phyloP scores from a whole-genome alignment of 495 filamentous ascomycete species.

The Neurospora terricola region DNA sequence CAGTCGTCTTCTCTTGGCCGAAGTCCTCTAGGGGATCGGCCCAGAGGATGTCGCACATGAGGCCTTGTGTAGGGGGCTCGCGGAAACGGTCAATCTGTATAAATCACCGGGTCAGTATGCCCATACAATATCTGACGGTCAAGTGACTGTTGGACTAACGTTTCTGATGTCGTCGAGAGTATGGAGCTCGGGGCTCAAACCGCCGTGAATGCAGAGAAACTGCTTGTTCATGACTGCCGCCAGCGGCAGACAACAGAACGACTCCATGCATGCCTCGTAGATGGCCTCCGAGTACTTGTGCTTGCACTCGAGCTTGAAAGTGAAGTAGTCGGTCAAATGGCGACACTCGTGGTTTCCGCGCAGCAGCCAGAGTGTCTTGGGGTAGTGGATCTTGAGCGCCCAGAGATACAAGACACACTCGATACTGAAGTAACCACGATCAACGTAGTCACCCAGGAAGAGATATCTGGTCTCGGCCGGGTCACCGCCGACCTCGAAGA shows the following conservation, averaged over 20 bases:
- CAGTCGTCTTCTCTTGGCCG: slow-evolving; percentile 93
- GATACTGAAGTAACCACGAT: slow-evolving; percentile 97
- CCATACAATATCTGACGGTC: neutral
- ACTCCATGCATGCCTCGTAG: slow-evolving; percentile 97
- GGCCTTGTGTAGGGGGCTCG: slow-evolving; percentile 89
- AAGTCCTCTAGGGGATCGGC: slow-evolving; percentile 98
- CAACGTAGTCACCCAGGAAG: slow-evolving; percentile 96
- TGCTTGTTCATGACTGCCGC: slow-evolving; percentile 99
- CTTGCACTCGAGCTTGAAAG: slow-evolving; percentile 98
- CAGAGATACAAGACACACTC: slow-evolving; percentile 98
- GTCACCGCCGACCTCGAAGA: slow-evolving; percentile 97
- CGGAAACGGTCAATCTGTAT: slow-evolving; percentile 89
- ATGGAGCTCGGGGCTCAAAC: slow-evolving; percentile 89
- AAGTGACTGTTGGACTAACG: slow-evolving; percentile 37
- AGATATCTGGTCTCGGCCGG: slow-evolving; percentile 92
- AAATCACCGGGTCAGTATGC: slow-evolving; percentile 8
- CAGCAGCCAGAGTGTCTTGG: slow-evolving; percentile 91
- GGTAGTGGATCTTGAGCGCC: slow-evolving; percentile 98
- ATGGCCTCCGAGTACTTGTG: slow-evolving; percentile 96
- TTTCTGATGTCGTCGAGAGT: slow-evolving; percentile 87
- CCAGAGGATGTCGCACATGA: slow-evolving; percentile 99
- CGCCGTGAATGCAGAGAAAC: slow-evolving; percentile 96
- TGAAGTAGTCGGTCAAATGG: slow-evolving; percentile 98
- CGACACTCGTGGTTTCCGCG: slow-evolving; percentile 97
- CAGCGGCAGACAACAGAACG: slow-evolving; percentile 88